phyloP scores from a whole-genome alignment of 108 stramenopile genomes.

The Parmales sp. region DNA sequence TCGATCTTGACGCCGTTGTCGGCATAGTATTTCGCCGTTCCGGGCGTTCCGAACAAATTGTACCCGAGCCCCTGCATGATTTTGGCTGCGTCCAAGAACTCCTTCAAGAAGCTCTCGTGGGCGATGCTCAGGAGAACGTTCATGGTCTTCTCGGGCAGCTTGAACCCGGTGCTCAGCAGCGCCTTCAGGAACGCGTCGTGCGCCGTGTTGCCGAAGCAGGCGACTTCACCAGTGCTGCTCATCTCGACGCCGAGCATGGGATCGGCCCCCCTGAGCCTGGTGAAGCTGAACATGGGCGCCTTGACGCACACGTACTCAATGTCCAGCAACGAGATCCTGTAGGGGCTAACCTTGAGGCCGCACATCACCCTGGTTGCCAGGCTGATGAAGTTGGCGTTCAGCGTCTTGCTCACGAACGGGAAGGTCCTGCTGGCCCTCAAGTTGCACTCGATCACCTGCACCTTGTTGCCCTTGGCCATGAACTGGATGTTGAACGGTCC shows the following conservation, averaged over 20 bases:
- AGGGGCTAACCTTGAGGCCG: constrained; percentile 79
- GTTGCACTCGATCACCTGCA: constrained; percentile 97
- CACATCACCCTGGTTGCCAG: constrained; percentile 84
- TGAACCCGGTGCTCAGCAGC: constrained; percentile 82
- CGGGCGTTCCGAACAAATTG: constrained; percentile 75
- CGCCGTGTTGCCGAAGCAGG: constrained; percentile 91
- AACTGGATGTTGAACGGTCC: constrained; percentile 99
- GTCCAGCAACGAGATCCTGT: constrained; percentile 74
- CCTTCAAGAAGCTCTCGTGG: constrained; percentile 34
- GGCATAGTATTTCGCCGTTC: constrained; percentile 68
- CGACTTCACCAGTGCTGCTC: constrained; percentile 97
- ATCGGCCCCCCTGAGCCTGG: constrained; percentile 94
- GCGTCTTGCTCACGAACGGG: constrained; percentile 98
- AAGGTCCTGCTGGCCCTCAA: constrained; percentile 92
- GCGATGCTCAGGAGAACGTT: constrained; percentile 19
- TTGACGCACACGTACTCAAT: constrained; percentile 88
- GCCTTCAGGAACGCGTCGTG: constrained; percentile 97
- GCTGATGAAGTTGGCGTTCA: constrained; percentile 93
- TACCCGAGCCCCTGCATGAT: constrained; percentile 81
- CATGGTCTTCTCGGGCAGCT: constrained; percentile 88
- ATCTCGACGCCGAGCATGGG: constrained; percentile 97
- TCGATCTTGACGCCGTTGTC: constrained; percentile 73
- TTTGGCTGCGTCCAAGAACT: constrained; percentile 66
- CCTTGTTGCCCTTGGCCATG: constrained; percentile 91
- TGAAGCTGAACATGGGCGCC: constrained; percentile 98